Percentiles rank a stretch among this genome's conserved stretches.
Conservation (phyloP, 805 yeast genomes). For the Allodekkera sacchari region DNA sequence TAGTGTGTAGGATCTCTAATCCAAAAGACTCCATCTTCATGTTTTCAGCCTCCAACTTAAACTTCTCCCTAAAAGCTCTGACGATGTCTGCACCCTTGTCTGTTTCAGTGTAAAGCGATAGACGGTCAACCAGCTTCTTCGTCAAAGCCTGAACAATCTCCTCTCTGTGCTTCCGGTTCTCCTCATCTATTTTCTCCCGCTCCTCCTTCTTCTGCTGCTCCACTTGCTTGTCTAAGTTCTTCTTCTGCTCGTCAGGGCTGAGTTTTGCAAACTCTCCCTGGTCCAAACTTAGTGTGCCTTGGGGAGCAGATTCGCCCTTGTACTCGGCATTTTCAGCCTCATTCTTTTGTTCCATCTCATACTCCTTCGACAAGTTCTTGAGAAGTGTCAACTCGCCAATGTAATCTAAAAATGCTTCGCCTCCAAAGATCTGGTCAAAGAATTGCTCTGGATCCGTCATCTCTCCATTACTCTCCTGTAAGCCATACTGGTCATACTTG, state of each 20-base stretch:
- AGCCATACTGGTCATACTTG: constrained; percentile 76
- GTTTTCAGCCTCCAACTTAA: constrained; percentile 61
- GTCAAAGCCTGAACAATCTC: constrained; percentile 44
- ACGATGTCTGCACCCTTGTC: constrained; percentile 54
- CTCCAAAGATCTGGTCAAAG: constrained; percentile 78
- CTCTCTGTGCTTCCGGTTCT: constrained; percentile 54
- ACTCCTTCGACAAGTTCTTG: constrained; percentile 54
- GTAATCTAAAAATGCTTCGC: constrained; percentile 70
- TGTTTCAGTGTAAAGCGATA: constrained; percentile 47
- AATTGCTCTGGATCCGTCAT: constrained; percentile 80
- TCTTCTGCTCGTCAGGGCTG: constrained; percentile 21
- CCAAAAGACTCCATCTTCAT: constrained; percentile 95
- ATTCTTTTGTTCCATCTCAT: constrained; percentile 29
- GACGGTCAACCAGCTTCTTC: constrained; percentile 36
- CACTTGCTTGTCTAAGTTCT: constrained; percentile 20
- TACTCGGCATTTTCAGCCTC: constrained; percentile 24
- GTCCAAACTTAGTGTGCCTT: constrained; percentile 16
- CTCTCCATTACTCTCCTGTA: constrained; percentile 45
- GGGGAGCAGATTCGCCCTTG: constrained; percentile 15
- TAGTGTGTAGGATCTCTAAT: constrained; percentile 70
- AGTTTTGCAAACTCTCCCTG: constrained; percentile 16
- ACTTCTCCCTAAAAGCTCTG: constrained; percentile 41
- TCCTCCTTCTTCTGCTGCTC: constrained; percentile 39
- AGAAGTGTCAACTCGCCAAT: constrained; percentile 69
- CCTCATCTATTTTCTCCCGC: constrained; percentile 64